A percentile compares a stretch with the other conserved stretches of the same genome.
Evolutionary conservation across 148 eudicot genomes (phyloP).

Genomic region (Euryodendron excelsum): DNA sequence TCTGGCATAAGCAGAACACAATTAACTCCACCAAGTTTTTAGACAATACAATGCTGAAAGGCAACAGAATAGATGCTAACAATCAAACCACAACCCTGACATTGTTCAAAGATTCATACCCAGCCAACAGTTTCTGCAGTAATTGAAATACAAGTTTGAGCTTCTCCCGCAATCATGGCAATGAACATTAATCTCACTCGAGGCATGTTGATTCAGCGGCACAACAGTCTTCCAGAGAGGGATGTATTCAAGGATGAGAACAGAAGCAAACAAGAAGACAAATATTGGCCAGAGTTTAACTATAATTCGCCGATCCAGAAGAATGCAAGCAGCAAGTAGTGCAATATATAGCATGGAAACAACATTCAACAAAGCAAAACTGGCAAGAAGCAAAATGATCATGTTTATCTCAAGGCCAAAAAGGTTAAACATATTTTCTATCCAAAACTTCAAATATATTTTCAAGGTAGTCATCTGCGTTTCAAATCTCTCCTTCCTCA

Average conservation of each 20-base stretch:
- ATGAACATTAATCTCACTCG: constrained; percentile 35
- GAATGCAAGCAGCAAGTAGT: constrained; percentile 75
- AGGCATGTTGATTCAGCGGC: constrained; percentile 29
- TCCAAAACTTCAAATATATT: constrained; percentile 86
- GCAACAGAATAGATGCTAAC: constrained; percentile 3
- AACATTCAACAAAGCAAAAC: constrained; percentile 80
- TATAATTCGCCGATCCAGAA: constrained; percentile 66
- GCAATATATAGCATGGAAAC: constrained; percentile 80
- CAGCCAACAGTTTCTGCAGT: constrained; percentile 78
- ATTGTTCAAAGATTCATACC: constrained; percentile 42
- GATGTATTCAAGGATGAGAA: constrained; percentile 74
- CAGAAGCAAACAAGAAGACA: constrained; percentile 68
- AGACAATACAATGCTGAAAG: not conserved
- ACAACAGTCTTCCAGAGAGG: constrained; percentile 65
- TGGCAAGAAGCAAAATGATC: constrained; percentile 79
- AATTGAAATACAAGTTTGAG: constrained; percentile 57
- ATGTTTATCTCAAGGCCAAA: constrained; percentile 94
- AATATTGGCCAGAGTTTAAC: constrained; percentile 74
- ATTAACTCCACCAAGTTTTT: not conserved
- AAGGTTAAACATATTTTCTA: constrained; percentile 86
- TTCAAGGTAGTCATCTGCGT: constrained; percentile 75
- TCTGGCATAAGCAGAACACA: not conserved
- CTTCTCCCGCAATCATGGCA: constrained; percentile 89
- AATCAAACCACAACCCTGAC: constrained; percentile 6
- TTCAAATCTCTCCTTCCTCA: constrained; percentile 82